Conservation (phyloP, 371 early-diverging fungal genomes). For the Mortierella sp. region DNA sequence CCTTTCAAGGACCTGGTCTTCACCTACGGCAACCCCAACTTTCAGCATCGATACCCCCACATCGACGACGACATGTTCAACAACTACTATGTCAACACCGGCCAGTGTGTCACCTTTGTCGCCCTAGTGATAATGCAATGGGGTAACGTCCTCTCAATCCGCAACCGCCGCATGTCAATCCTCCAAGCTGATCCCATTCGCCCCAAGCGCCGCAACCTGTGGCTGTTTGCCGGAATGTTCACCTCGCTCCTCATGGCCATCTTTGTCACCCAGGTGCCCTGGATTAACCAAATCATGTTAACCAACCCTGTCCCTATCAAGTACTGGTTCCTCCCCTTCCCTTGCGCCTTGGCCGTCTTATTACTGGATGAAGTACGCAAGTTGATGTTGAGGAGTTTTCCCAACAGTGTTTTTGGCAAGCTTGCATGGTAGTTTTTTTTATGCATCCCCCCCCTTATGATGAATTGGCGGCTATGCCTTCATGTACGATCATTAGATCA, state of each 20-base stretch:
- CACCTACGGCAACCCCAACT: constrained; percentile 56
- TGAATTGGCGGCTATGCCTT: no score
- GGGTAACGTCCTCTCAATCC: constrained; percentile 65
- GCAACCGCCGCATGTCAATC: constrained; percentile 74
- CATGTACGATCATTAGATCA: no score
- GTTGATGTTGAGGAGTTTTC: constrained; percentile 56
- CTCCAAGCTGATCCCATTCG: constrained; percentile 69
- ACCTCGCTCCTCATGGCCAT: constrained; percentile 64
- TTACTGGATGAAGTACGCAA: constrained; percentile 63
- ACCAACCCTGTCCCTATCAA: constrained; percentile 73
- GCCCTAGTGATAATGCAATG: constrained; percentile 75
- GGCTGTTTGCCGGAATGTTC: constrained; percentile 64
- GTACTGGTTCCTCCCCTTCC: constrained; percentile 80
- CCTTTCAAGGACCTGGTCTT: constrained; percentile 63
- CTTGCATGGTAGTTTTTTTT: constrained; percentile 60
- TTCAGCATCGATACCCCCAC: constrained; percentile 60
- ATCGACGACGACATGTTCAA: constrained; percentile 60
- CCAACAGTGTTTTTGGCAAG: constrained; percentile 59
- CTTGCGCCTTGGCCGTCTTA: constrained; percentile 64
- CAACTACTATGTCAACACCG: constrained; percentile 53
- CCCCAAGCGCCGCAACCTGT: constrained; percentile 66
- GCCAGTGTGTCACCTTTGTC: constrained; percentile 73
- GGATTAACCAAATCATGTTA: constrained; percentile 67
- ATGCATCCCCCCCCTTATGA: background rate
- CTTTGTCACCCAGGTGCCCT: constrained; percentile 68